Conservation (phyloP, 305 asterid species). For the Plantago coronopus region DNA sequence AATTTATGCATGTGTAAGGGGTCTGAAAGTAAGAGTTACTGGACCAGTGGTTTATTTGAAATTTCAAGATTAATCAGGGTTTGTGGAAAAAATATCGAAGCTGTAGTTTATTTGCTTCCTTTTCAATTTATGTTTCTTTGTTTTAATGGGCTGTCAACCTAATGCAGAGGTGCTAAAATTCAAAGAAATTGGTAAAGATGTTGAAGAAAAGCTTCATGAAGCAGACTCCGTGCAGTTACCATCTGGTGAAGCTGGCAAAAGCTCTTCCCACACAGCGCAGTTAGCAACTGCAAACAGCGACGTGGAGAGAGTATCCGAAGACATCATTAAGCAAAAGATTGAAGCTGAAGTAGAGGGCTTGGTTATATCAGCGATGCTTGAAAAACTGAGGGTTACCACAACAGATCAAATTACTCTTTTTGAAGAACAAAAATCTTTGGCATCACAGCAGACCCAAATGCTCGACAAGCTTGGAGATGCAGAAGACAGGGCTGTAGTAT, state of each 20-base stretch:
- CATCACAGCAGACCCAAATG: slow-evolving; percentile 46
- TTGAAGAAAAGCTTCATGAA: slow-evolving; percentile 26
- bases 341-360: slow-evolving; percentile 69
- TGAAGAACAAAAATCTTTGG: slow-evolving; percentile 46
- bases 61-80: too few species aligned
- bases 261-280: slow-evolving; percentile 27
- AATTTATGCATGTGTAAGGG: too few species aligned
- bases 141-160: slow-evolving; percentile 10
- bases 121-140: slow-evolving; percentile 10
- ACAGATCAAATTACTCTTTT: slow-evolving; percentile 43
- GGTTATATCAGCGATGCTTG: slow-evolving; percentile 42
- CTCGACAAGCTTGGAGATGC: slow-evolving; percentile 50
- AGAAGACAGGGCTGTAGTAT: slow-evolving; percentile 42
- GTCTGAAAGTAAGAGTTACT: too few species aligned
- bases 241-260: slow-evolving; percentile 23
- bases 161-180: slow-evolving; percentile 62
- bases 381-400: slow-evolving; percentile 35
- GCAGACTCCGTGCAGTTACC: slow-evolving; percentile 28
- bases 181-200: slow-evolving; percentile 45
- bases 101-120: not conserved
- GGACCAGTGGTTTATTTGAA: too few species aligned
- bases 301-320: slow-evolving; percentile 33
- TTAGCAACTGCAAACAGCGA: slow-evolving; percentile 32
- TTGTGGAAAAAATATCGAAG: too few species aligned
- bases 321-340: slow-evolving; percentile 35